phyloP scores from a whole-genome alignment of 257 asterid genomes.

The Gentiana straminea region DNA sequence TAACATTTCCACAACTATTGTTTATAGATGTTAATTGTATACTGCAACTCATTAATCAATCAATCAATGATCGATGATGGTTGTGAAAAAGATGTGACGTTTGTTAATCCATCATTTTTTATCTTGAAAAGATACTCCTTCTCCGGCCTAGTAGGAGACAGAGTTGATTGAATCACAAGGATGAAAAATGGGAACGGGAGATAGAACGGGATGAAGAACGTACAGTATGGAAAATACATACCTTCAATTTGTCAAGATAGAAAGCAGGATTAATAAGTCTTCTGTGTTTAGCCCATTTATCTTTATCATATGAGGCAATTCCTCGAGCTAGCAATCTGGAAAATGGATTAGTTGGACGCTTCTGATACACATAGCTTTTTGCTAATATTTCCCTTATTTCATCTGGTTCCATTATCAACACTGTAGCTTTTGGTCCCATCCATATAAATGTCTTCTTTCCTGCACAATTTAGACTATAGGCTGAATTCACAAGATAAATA shows the following conservation, averaged over 20 bases:
- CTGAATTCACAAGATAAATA: background rate
- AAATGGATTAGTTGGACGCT: slow-evolving; percentile 13
- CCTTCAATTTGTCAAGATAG: slow-evolving; percentile 33
- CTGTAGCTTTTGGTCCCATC: slow-evolving; percentile 25
- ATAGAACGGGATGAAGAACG: no score
- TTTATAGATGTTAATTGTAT: no score
- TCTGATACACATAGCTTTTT: slow-evolving; percentile 22
- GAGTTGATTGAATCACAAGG: no score
- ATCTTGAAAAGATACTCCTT: no score
- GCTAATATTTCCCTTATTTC: slow-evolving; percentile 26
- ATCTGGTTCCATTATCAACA: slow-evolving; percentile 21
- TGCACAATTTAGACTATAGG: background rate
- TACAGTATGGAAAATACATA: background rate
- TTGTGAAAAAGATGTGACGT: no score
- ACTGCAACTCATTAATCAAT: no score
- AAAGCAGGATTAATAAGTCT: slow-evolving; percentile 35
- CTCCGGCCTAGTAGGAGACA: no score
- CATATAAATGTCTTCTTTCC: slow-evolving; percentile 21
- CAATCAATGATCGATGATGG: no score
- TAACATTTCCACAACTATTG: no score
- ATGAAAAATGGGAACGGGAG: no score
- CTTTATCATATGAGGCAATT: slow-evolving; percentile 15
- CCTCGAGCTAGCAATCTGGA: slow-evolving; percentile 21
- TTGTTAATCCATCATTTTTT: no score
- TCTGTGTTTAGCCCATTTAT: slow-evolving; percentile 43